A percentile compares a stretch with the other conserved stretches of the same genome.
phyloP scores from a whole-genome alignment of 2,329 filamentous ascomycete species.

The Botryosphaeria agaves region DNA sequence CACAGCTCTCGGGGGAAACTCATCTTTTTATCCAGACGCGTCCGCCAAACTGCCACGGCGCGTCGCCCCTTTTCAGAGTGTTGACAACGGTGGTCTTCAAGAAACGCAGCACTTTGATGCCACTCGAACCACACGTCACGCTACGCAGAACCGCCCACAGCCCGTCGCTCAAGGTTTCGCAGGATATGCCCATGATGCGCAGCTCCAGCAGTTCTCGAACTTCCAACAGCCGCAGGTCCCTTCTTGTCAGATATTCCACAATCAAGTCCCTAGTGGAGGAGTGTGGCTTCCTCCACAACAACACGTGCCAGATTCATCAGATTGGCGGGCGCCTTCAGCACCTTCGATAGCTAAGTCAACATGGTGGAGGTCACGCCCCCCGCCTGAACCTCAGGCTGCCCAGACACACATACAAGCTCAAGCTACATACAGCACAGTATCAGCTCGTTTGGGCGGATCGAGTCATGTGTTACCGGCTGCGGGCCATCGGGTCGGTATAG shows the following conservation, averaged over 20 bases:
- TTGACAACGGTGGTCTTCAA: not conserved
- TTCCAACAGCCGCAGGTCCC: not conserved
- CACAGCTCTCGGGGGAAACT: not conserved
- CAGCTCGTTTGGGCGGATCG: not conserved
- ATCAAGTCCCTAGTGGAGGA: not conserved
- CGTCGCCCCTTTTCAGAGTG: not conserved
- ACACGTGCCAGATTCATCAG: not conserved
- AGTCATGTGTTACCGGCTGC: too few relatives aligned
- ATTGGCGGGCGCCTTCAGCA: not conserved
- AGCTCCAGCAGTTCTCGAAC: not conserved
- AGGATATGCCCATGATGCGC: not conserved
- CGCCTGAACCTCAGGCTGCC: not conserved
- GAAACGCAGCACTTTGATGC: not conserved
- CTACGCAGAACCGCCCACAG: not conserved
- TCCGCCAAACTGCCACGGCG: not conserved
- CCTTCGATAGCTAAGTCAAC: not conserved
- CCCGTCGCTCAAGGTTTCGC: not conserved
- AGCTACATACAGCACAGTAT: not conserved
- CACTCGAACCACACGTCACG: not conserved
- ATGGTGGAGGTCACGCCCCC: not conserved
- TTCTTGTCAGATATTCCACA: not conserved
- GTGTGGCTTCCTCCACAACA: not conserved
- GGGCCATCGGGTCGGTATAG: too few relatives aligned
- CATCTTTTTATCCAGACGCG: not conserved
- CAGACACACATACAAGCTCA: not conserved